phyloP scores from a whole-genome alignment of 345 rosid genomes.

The Rhodomyrtus tomentosa region DNA sequence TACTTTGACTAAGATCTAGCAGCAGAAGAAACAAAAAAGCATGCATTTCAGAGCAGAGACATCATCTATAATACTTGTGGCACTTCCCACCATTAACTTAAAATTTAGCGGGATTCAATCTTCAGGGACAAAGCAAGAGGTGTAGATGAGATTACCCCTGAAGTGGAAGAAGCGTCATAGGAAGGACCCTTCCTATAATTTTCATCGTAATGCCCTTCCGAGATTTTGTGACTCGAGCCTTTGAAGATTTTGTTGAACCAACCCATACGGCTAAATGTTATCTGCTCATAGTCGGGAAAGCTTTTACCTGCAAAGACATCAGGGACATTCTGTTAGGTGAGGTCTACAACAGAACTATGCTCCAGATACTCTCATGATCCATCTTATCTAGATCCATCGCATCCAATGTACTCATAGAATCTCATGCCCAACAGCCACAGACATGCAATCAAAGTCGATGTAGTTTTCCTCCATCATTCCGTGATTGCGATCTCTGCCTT shows the following conservation, averaged over 20 bases:
- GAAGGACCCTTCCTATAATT: slow-evolving; percentile 29
- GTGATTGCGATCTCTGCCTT: background rate
- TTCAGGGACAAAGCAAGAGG: background rate
- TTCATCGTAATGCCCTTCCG: slow-evolving; percentile 39
- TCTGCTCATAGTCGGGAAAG: slow-evolving; percentile 33
- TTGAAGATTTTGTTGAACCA: slow-evolving; percentile 84
- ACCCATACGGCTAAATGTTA: slow-evolving; percentile 45
- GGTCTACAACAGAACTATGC: background rate
- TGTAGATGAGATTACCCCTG: slow-evolving; percentile 39
- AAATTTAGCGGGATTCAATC: background rate
- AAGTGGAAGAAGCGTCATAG: slow-evolving; percentile 40
- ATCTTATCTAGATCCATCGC: background rate
- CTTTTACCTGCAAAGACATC: slow-evolving; percentile 22
- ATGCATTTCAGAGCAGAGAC: background rate
- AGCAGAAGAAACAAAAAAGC: background rate
- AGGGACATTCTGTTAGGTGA: background rate
- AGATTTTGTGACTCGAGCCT: slow-evolving; percentile 45
- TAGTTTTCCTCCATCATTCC: background rate
- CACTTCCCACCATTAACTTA: background rate
- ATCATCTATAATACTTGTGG: background rate
- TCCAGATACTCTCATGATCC: background rate
- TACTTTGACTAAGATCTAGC: background rate
- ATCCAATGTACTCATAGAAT: background rate
- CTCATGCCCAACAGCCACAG: background rate
- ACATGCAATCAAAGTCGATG: background rate